Percentiles rank a stretch among this genome's conserved stretches.
Evolutionary conservation across 257 asterid genomes (phyloP).

Genomic region (Solanum pennellii): DNA sequence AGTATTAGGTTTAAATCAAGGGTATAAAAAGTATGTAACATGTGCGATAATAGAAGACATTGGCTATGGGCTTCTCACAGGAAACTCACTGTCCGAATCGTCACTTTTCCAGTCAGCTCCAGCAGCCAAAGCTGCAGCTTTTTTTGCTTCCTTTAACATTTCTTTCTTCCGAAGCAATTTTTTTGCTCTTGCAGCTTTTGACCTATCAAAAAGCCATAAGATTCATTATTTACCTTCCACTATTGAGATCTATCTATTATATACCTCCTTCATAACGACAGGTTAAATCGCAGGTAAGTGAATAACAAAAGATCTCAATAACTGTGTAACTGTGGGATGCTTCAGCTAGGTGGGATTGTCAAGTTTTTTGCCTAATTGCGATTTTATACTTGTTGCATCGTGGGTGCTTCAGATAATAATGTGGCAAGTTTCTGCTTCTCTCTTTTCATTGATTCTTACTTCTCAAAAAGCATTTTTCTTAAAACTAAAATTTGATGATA

Average conservation of each 20-base stretch:
- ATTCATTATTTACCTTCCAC: background rate
- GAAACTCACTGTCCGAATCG: constrained; percentile 69
- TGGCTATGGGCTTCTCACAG: constrained; percentile 26
- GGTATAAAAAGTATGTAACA: background rate
- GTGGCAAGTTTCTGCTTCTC: background rate
- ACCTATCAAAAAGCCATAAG: constrained; percentile 19
- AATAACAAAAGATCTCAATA: background rate
- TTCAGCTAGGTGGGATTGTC: background rate
- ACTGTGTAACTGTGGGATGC: background rate
- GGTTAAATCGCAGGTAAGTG: background rate
- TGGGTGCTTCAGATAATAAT: background rate
- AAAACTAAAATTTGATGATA: background rate
- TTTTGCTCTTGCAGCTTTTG: constrained; percentile 70
- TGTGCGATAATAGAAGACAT: background rate
- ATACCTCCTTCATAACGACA: background rate
- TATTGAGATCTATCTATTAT: background rate
- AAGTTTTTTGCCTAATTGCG: background rate
- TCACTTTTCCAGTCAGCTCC: constrained; percentile 77
- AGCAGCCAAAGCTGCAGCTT: constrained; percentile 75
- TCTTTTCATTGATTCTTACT: background rate
- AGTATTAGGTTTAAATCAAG: background rate
- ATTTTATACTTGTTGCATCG: background rate
- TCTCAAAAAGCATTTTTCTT: background rate
- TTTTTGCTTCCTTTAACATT: constrained; percentile 43
- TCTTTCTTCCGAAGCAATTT: constrained; percentile 50